A percentile compares a stretch with the other conserved stretches of the same genome.
Evolutionary conservation across 2,329 filamentous ascomycete species (phyloP).

Genomic region (Sarocladiaceae sp.): DNA sequence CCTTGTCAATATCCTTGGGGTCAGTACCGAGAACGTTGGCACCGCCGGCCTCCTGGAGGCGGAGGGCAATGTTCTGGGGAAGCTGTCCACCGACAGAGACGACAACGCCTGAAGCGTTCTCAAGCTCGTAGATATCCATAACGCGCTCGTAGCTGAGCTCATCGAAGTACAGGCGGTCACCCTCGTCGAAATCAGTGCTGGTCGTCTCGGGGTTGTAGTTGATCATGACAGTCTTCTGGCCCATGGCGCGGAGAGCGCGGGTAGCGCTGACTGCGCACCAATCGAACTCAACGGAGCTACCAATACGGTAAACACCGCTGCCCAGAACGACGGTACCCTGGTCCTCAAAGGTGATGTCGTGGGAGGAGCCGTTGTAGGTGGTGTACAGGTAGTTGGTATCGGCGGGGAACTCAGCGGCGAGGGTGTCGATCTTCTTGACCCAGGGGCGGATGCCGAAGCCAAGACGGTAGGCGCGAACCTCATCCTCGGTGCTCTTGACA

Average conservation of each 20-base stretch:
- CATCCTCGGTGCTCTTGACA: constrained; percentile 79
- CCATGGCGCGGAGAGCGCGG: constrained; percentile 73
- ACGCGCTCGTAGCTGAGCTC: constrained; percentile 95
- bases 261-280: constrained; percentile 95
- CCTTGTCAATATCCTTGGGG: constrained; percentile 92
- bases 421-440: constrained; percentile 97
- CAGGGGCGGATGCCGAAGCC: constrained; percentile 86
- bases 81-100: constrained; percentile 95
- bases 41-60: constrained; percentile 83
- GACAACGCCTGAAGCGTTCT: constrained; percentile 77
- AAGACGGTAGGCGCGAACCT: constrained; percentile 78
- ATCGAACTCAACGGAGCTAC: constrained; percentile 96
- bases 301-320: constrained; percentile 94
- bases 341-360: constrained; percentile 92
- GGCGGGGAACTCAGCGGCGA: constrained; percentile 93
- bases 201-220: constrained; percentile 63
- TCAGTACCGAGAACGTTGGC: constrained; percentile 90
- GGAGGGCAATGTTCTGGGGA: constrained; percentile 93
- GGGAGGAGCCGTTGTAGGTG: constrained; percentile 91
- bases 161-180: constrained; percentile 93
- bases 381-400: constrained; percentile 96
- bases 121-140: constrained; percentile 97
- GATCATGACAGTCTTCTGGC: constrained; percentile 97
- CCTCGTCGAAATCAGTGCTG: constrained; percentile 78
- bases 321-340: constrained; percentile 85